A percentile compares a stretch with the other conserved stretches of the same genome.
These are phyloP conservation scores for Ustilago loliicola DNA, from an alignment of 1,284 basidiomycete genomes.

Conservation along the genomic window DNA sequence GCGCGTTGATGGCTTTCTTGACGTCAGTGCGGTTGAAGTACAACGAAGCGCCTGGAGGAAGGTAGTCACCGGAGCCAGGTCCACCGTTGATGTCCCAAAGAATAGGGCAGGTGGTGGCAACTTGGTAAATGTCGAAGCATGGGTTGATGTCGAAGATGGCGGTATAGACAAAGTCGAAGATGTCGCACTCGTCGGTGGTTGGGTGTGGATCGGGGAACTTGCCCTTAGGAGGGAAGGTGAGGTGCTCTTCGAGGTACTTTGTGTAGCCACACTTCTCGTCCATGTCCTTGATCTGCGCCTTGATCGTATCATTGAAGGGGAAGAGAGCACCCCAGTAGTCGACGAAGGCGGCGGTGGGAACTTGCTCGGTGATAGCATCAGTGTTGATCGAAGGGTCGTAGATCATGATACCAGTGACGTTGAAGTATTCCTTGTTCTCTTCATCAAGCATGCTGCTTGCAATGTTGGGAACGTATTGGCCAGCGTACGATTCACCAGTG, in stretches of 20 bases:
- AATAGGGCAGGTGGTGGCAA: slow-evolving; percentile 39
- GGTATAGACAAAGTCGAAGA: slow-evolving; percentile 35
- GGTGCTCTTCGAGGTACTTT: slow-evolving; percentile 55
- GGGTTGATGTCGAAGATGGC: slow-evolving; percentile 48
- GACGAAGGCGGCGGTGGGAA: slow-evolving; percentile 52
- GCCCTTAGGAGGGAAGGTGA: slow-evolving; percentile 64
- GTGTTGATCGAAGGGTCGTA: slow-evolving; percentile 64
- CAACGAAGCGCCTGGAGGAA: slow-evolving; percentile 25
- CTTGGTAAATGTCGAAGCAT: slow-evolving; percentile 52
- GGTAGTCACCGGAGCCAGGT: slow-evolving; percentile 28
- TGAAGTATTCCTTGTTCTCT: slow-evolving; percentile 50
- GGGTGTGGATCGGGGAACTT: slow-evolving; percentile 42
- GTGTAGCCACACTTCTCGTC: slow-evolving; percentile 57
- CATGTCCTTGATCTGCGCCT: slow-evolving; percentile 32
- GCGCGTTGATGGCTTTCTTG: slow-evolving; percentile 62
- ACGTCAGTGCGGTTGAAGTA: slow-evolving; percentile 57
- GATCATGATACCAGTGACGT: slow-evolving; percentile 65
- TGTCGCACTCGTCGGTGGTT: slow-evolving; percentile 30
- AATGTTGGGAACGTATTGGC: slow-evolving; percentile 98
- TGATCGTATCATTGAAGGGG: slow-evolving; percentile 49
- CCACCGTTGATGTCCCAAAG: slow-evolving; percentile 42
- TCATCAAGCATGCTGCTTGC: slow-evolving; percentile 58
- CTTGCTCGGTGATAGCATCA: slow-evolving; percentile 50
- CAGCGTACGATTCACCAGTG: slow-evolving; percentile 81
- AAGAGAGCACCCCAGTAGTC: slow-evolving; percentile 40